A percentile compares a stretch with the other conserved stretches of the same genome.
phyloP scores from a whole-genome alignment of 2,329 filamentous ascomycete species.

The Colletotrichum navitas region DNA sequence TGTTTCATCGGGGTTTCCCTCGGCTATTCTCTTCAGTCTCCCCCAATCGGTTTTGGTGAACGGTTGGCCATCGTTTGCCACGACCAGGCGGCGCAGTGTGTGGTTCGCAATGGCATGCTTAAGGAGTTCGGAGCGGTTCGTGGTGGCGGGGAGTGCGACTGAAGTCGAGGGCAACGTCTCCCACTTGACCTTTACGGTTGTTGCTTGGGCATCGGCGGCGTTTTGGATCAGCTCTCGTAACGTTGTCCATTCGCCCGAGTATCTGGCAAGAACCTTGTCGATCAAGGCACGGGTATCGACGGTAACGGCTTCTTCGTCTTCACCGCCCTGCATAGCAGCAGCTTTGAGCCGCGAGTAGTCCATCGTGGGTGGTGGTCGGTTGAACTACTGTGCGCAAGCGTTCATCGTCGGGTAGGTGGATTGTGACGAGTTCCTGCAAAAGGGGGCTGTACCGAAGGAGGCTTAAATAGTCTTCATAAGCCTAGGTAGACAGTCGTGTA shows the following conservation, averaged over 20 bases:
- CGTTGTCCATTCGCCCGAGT: conserved; percentile 94
- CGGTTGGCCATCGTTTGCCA: conserved; percentile 90
- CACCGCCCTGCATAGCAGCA: conserved; percentile 85
- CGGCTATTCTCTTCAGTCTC: conserved; percentile 94
- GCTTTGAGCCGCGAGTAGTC: conserved; percentile 84
- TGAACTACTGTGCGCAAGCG: not conserved
- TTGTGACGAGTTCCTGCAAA: not conserved
- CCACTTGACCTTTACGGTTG: conserved; percentile 89
- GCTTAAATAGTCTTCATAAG: not conserved
- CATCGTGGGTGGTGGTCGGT: conserved; percentile 59
- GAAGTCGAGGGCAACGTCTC: conserved; percentile 88
- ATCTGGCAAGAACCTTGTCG: conserved; percentile 96
- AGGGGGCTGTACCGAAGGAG: not conserved
- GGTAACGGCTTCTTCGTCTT: conserved; percentile 96
- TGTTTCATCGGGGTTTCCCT: conserved; percentile 98
- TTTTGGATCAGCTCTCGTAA: conserved; percentile 97
- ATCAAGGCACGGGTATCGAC: conserved; percentile 97
- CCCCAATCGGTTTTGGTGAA: conserved; percentile 95
- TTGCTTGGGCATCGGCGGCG: conserved; percentile 95
- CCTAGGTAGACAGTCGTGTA: not conserved
- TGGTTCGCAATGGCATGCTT: conserved; percentile 89
- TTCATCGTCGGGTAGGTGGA: conserved; percentile 26
- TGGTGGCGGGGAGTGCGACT: conserved; percentile 76
- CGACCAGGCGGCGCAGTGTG: conserved; percentile 87
- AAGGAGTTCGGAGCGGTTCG: conserved; percentile 77